Base-by-base conservation (phyloP, 192 early-diverging fungal genomes). In the Backusella morwellensis region DNA sequence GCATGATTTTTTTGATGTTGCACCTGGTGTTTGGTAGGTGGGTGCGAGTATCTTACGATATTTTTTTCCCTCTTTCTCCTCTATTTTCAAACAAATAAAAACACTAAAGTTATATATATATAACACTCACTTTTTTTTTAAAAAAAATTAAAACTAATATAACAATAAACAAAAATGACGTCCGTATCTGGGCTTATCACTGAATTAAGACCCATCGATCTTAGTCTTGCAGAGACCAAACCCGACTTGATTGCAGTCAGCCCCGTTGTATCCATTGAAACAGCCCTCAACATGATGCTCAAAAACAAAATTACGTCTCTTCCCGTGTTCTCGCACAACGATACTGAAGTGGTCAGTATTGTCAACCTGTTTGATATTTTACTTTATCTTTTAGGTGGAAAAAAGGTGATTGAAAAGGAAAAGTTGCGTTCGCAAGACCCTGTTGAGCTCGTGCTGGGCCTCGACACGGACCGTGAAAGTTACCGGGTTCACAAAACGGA, bases 331-430 rank as follows among this genome's bases (percentile, higher is more conserved):
- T 90, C 88, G 32, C 88, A 88, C 72, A 71, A 79, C 69, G 75
- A 81, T 23, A 80, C 80, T 15, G 74, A 76, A 17, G 79, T 88
- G 1, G 82, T 85, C 35, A 85, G 81, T 29, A 90, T 91, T 71
- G 83, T 91, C 17, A 87, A 85, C 50, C 73, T 88, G 14, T 77
- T 83, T 72, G 90, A 91, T 78, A 86, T 91, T 44, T 74, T 89
- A 38, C 54, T 81, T 15, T 86, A 88, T 71, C 59, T 85, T 35
- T 67, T 86, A 1, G 78, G 71, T 29, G 44, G 36, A 23, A 66
- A 69, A 17, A 74, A 74, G 38, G 41, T 74, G n/a, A 72, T 82
- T 36, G 66, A 76, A 70, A 83, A 79, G 77, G 72, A 80, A 40
- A 73, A 72, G 32, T 34, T 52, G 6, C 72, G 44, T 17, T 74